Evolutionary conservation across 1,284 basidiomycete species (phyloP).

Genomic region (Cystobasidium pallidum): DNA sequence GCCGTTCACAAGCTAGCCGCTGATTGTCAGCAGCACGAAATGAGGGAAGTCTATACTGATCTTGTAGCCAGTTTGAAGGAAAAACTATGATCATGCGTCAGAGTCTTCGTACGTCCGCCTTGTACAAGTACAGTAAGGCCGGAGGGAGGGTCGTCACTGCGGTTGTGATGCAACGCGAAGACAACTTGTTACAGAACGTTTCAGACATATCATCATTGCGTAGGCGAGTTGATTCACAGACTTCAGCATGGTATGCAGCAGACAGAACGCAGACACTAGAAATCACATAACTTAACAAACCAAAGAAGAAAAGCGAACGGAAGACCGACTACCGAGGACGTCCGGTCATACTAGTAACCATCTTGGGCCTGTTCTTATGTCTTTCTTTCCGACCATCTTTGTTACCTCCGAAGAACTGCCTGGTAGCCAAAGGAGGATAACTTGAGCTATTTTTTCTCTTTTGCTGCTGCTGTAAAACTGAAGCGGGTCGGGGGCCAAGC

Average conservation of each 20-base stretch:
- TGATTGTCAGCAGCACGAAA: neutral
- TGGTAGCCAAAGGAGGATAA: neutral
- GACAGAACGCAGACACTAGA: no score
- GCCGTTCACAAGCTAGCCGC: constrained; percentile 5
- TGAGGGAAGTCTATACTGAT: constrained; percentile 22
- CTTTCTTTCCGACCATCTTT: neutral
- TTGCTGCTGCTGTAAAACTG: constrained; percentile 10
- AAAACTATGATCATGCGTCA: constrained; percentile 5
- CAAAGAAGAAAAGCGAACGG: no score
- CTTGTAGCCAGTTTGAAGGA: neutral
- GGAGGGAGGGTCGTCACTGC: no score
- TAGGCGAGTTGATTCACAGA: no score
- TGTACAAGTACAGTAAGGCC: no score
- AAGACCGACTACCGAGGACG: constrained; percentile 17
- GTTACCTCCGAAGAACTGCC: neutral
- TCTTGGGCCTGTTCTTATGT: constrained; percentile 12
- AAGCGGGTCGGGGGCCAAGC: constrained; percentile 7
- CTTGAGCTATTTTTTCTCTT: neutral
- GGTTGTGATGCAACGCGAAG: neutral
- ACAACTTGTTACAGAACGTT: no score
- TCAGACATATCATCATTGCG: no score
- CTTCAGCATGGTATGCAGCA: no score
- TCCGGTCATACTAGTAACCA: constrained; percentile 5
- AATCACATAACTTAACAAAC: no score
- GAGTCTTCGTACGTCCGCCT: neutral